Evolutionary conservation across 2,329 filamentous ascomycete species (phyloP).

Genomic region (Fusarium subglutinans): DNA sequence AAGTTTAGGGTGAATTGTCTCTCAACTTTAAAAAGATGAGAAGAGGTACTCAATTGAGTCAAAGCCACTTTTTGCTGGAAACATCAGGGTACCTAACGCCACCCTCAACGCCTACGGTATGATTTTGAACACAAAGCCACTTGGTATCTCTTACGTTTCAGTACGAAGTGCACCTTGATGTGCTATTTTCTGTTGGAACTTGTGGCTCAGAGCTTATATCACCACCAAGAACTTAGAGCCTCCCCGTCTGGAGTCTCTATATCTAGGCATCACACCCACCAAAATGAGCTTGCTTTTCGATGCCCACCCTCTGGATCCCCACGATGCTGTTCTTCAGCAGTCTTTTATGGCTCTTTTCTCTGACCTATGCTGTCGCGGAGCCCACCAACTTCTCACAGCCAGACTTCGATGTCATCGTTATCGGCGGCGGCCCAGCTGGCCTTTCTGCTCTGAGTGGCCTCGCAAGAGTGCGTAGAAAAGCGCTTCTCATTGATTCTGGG

Average conservation of each 20-base stretch:
- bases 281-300: neutral
- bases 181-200: neutral
- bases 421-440: slow-evolving; percentile 67
- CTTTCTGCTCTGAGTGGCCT: slow-evolving; percentile 64
- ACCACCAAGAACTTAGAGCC: neutral
- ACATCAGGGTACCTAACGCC: neutral
- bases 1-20: neutral
- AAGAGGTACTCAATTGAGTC: neutral
- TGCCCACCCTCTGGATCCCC: too few species aligned
- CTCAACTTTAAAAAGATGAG: neutral
- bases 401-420: slow-evolving; percentile 60
- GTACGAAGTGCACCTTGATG: too few species aligned
- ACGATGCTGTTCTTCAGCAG: slow-evolving; percentile 30
- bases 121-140: rapidly evolving
- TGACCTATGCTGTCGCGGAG: slow-evolving; percentile 5
- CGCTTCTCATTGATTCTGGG: slow-evolving; percentile 66
- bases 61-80: rapidly evolving
- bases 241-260: rapidly evolving
- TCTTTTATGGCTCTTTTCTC: slow-evolving; percentile 17
- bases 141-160: neutral
- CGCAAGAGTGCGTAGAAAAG: slow-evolving; percentile 65
- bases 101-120: rapidly evolving
- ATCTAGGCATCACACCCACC: too few species aligned
- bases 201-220: neutral
- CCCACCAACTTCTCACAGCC: too few species aligned